These are phyloP conservation scores for Cunninghamia lanceolata DNA, from an alignment of 75 land plant species.

Conservation along the genomic window DNA sequence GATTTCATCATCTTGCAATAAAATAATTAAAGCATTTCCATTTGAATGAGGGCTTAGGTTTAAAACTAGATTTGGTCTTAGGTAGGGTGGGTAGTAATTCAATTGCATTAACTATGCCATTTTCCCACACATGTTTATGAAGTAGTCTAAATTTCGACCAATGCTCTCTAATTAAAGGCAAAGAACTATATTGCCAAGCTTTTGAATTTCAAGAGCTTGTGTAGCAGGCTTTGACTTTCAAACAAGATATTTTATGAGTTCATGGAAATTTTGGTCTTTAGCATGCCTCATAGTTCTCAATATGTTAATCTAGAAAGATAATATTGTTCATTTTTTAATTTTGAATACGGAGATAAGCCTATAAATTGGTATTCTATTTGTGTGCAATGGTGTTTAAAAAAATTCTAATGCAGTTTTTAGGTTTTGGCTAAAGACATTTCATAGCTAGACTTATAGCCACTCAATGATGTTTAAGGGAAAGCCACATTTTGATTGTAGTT, in stretches of 20 bases:
- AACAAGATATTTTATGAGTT: background rate
- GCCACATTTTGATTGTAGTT: background rate
- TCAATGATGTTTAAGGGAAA: background rate
- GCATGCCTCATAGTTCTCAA: background rate
- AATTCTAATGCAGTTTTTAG: background rate
- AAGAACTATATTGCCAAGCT: background rate
- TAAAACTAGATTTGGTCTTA: slow-evolving; percentile 27
- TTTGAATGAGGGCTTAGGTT: slow-evolving; percentile 33
- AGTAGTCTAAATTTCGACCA: slow-evolving; percentile 13
- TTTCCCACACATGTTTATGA: slow-evolving; percentile 13
- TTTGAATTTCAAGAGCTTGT: background rate
- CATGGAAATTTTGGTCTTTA: background rate
- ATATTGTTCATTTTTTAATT: background rate
- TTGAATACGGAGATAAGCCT: background rate
- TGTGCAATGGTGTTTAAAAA: background rate
- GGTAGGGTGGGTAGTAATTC: slow-evolving; percentile 39
- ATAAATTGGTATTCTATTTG: background rate
- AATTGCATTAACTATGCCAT: slow-evolving; percentile 17
- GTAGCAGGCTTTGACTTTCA: background rate
- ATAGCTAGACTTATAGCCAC: too few species aligned
- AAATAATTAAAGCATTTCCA: slow-evolving; percentile 20
- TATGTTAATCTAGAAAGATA: background rate
- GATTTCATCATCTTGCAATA: slow-evolving; percentile 21
- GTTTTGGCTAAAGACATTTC: background rate
- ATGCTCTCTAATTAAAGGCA: slow-evolving; percentile 11